Percentiles rank a stretch among this genome's conserved stretches.
Conservation (phyloP, 1,284 basidiomycete genomes). For the Stygiomarasmius scandens region DNA sequence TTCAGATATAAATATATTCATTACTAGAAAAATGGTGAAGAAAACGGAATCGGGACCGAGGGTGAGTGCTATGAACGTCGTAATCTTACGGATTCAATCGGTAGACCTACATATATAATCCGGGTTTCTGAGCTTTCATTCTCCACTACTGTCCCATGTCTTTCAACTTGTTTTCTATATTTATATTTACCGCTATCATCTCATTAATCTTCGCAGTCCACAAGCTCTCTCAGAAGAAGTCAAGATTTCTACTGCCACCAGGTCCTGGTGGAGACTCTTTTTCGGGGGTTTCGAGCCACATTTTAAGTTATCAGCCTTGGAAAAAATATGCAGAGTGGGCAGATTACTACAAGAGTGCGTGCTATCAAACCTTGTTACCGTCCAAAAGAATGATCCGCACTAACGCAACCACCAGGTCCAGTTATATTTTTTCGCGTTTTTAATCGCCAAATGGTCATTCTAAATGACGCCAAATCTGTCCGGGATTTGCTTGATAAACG, state of each 20-base stretch:
- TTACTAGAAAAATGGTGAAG: too few relatives aligned
- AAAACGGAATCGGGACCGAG: too few relatives aligned
- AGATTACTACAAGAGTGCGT: slow-evolving; percentile 7
- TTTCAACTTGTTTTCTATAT: neutral
- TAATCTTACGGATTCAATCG: too few relatives aligned
- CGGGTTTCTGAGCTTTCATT: too few relatives aligned
- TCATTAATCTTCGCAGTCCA: neutral
- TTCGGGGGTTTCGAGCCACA: slow-evolving; percentile 5
- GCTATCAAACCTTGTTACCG: neutral
- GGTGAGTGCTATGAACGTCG: too few relatives aligned
- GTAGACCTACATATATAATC: too few relatives aligned
- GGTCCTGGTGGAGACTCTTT: slow-evolving; percentile 11
- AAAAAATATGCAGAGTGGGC: slow-evolving; percentile 15
- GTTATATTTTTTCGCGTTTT: slow-evolving; percentile 40
- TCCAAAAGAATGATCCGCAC: neutral
- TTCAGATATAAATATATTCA: too few relatives aligned
- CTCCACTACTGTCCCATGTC: too few relatives aligned
- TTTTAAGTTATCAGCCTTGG: slow-evolving; percentile 5
- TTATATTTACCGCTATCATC: neutral
- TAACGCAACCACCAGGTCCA: slow-evolving; percentile 22
- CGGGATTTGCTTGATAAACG: slow-evolving; percentile 40
- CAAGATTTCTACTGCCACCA: slow-evolving; percentile 5
- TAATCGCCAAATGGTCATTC: slow-evolving; percentile 33
- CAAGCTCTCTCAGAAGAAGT: neutral
- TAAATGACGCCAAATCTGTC: slow-evolving; percentile 36